phyloP scores from a whole-genome alignment of 768 basidiomycete genomes.

The Pisolithus microcarpus region DNA sequence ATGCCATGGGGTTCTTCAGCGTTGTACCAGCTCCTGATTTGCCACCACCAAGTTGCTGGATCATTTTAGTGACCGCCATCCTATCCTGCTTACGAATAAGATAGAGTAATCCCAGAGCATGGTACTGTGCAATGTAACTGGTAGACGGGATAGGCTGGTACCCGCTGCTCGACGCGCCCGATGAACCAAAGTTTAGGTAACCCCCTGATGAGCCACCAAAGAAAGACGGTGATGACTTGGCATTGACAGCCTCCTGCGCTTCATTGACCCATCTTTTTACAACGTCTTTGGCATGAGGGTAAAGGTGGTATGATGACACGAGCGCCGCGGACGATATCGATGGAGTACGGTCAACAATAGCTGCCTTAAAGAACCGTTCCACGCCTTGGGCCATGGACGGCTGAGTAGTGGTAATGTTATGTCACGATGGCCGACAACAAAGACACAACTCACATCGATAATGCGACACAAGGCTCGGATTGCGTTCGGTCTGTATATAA shows the following conservation, averaged over 20 bases:
- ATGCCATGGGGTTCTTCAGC: conserved; percentile 91
- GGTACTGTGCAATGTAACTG: conserved; percentile 94
- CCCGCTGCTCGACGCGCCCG: conserved; percentile 46
- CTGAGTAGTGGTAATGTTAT: conserved; percentile 33
- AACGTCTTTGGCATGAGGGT: conserved; percentile 87
- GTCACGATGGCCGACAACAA: conserved; percentile 36
- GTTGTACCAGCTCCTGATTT: conserved; percentile 78
- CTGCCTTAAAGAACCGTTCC: conserved; percentile 98
- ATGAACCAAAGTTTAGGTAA: conserved; percentile 67
- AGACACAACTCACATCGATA: conserved; percentile 70
- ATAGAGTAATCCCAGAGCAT: conserved; percentile 89
- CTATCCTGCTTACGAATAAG: conserved; percentile 94
- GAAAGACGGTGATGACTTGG: conserved; percentile 70
- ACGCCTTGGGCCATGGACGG: conserved; percentile 99
- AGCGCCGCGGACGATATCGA: conserved; percentile 95
- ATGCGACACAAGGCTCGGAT: conserved; percentile 94
- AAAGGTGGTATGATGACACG: conserved; percentile 95
- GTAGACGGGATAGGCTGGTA: conserved; percentile 80
- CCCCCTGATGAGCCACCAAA: conserved; percentile 51
- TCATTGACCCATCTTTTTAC: conserved; percentile 99
- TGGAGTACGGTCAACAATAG: conserved; percentile 94
- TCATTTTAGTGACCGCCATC: conserved; percentile 99
- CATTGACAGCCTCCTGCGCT: conserved; percentile 90
- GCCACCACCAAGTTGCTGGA: conserved; percentile 91
- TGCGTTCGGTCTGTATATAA: conserved; percentile 96